Evolutionary conservation across 106 monocot species (phyloP), one percentile per base, ranked within the genome.

Genomic region (Dactylorhiza incarnata): DNA sequence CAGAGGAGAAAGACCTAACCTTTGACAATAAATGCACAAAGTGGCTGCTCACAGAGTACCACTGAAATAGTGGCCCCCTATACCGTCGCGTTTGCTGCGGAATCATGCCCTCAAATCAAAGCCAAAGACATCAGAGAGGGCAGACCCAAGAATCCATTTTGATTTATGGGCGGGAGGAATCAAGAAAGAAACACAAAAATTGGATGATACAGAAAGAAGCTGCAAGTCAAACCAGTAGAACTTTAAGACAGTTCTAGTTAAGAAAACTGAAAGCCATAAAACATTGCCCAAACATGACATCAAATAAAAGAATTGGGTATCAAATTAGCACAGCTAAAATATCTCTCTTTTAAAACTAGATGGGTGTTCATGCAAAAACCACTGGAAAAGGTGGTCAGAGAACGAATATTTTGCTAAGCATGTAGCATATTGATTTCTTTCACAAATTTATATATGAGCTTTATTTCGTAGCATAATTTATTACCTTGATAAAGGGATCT

Each of bases 401-500:
- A 58, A 58, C 0, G 20, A 58, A 20, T 20, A 20, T 20, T 2
- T 19, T 9, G 58, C 58, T n/a, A 19, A 58, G 58, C 54, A 3
- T 14, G 54, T 17, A 54, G 54, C 5, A 54, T 54, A 29, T 29
- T 29, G 29, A 29, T 29, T 29, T 29, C 29, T 29, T 29, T 29
- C 29, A 29, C 29, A 29, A 29, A 29, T 29, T 29, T 29, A 0
- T 0, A 29, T 29, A 54, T 54, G 16, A 54, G 13, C 19, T 20
- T 19, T 22, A 6, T 58, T 58, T 58, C 5, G 58, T 5, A 58
- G 22, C 58, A 4, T 5, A 58, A 58, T 58, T 58, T 58, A 37
- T 10, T 87, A 96, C 96, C 90, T 68, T 25, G 90, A 88, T 79
- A 97, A 89, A 72, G 96, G 91, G 45, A 97, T 86, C 68, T 95